phyloP scores from a whole-genome alignment of 345 rosid genomes.

The Citrus maxima region DNA sequence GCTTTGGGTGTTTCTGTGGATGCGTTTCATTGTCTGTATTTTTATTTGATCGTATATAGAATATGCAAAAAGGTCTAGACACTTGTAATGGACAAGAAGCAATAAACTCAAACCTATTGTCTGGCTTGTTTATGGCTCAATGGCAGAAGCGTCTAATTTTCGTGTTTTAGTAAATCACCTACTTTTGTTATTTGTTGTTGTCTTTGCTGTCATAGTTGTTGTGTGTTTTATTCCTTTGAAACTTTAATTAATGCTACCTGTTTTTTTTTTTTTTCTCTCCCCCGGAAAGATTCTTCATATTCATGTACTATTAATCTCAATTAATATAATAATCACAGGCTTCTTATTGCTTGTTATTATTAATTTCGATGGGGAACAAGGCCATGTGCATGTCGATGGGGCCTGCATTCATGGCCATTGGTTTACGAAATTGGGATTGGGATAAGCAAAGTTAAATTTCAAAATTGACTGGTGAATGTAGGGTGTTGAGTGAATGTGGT shows the following conservation, averaged over 20 bases:
- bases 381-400: constrained; percentile 62
- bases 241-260: constrained; percentile 17
- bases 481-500: constrained; percentile 11
- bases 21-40: constrained; percentile 22
- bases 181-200: constrained; percentile 21
- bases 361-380: constrained; percentile 40
- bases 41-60: constrained; percentile 42
- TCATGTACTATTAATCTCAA: not conserved
- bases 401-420: constrained; percentile 32
- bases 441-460: not conserved
- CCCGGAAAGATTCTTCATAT: constrained; percentile 31
- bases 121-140: constrained; percentile 44
- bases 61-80: constrained; percentile 32
- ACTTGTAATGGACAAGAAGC: constrained; percentile 48
- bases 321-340: not conserved
- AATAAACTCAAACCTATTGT: constrained; percentile 33
- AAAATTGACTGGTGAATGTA: constrained; percentile 19
- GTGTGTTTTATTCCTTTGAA: constrained; percentile 32
- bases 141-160: constrained; percentile 8
- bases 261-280: not conserved
- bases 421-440: constrained; percentile 7
- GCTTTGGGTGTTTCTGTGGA: constrained; percentile 2
- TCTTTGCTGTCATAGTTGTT: constrained; percentile 31
- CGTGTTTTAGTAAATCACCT: constrained; percentile 16
- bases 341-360: not conserved